Evolutionary conservation across 78 protist species (phyloP), one percentile per base, ranked within the genome.

Genomic region (Dictyostelium discoideum): DNA sequence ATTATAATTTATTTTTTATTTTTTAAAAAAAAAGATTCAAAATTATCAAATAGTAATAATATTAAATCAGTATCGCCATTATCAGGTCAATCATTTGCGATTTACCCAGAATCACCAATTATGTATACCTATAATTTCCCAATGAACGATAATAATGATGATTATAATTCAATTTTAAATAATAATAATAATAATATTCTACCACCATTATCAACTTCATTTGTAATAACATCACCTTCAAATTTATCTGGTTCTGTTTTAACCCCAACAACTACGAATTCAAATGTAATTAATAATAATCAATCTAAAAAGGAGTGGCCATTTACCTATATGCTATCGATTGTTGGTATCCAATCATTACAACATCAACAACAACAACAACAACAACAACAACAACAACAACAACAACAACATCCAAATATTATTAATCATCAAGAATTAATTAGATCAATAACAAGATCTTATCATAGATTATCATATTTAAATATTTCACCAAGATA

Each of bases 401-500:
- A 24, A 82, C 48, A 24, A 54, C 22, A 26, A 11, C n/a, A 24
- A 13, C 84, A 78, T 54, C 32, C 22, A 69, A 1, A 10, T 24
- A 10, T 10, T 18, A 85, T 72, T 6, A 24, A 37, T 77, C 32
- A n/a, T 6, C 40, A 73, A 87, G 83, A 81, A 22, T 46, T 42
- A n/a, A 3, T 57, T 22, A 89, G 83, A 29, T 37, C 32, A 32
- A 76, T 87, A 1, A 87, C 93, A 14, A 87, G n/a, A 57, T 44
- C 82, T 11, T 89, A 69, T 40, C 65, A 81, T 67, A 60, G 84
- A n/a, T 46, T 89, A 22, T 81, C 87, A 0, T 89, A 81, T 69
- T 81, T 89, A 26, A 89, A 79, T 69, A 44, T 89, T 13, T 89
- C 94, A 48, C 94, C 94, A 26, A 13, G 73, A 26, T 89, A 29